A percentile compares a stretch with the other conserved stretches of the same genome.
These are phyloP conservation scores for Botrytis aclada DNA, from an alignment of 2,329 filamentous ascomycete species.

Conservation along the genomic window DNA sequence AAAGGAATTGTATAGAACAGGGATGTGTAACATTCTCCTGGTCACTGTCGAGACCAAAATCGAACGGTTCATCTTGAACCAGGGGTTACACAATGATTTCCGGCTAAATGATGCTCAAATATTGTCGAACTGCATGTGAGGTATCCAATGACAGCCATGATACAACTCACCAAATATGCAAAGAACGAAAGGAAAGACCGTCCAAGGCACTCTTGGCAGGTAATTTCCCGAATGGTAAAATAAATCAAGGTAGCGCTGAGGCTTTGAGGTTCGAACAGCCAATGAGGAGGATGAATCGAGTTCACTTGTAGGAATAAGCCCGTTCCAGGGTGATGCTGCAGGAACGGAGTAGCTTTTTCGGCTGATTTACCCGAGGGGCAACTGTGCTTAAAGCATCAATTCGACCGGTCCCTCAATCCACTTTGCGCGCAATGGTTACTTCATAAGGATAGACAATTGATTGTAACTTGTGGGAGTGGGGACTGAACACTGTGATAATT, in stretches of 20 bases:
- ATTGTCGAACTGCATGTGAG: background rate
- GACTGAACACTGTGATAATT: background rate
- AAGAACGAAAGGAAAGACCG: background rate
- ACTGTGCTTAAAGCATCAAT: background rate
- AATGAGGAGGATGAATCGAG: background rate
- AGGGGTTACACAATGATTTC: background rate
- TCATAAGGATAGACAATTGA: background rate
- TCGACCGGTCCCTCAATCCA: background rate
- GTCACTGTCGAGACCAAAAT: background rate
- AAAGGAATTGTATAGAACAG: background rate
- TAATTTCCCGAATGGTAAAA: conserved; percentile 1
- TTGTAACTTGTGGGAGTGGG: background rate
- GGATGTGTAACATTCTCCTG: background rate
- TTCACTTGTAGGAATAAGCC: background rate
- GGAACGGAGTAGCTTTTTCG: background rate
- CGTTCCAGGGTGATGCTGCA: background rate
- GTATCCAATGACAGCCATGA: background rate
- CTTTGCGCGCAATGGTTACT: background rate
- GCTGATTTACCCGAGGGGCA: background rate
- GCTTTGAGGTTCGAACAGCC: background rate
- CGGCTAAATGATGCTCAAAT: background rate
- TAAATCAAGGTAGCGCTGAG: background rate
- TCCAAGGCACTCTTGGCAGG: background rate
- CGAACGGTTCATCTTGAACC: background rate
- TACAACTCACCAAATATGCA: conserved; percentile 2